Base-by-base conservation (phyloP, 2,329 filamentous ascomycete species). In the Remersonia thermophila region DNA sequence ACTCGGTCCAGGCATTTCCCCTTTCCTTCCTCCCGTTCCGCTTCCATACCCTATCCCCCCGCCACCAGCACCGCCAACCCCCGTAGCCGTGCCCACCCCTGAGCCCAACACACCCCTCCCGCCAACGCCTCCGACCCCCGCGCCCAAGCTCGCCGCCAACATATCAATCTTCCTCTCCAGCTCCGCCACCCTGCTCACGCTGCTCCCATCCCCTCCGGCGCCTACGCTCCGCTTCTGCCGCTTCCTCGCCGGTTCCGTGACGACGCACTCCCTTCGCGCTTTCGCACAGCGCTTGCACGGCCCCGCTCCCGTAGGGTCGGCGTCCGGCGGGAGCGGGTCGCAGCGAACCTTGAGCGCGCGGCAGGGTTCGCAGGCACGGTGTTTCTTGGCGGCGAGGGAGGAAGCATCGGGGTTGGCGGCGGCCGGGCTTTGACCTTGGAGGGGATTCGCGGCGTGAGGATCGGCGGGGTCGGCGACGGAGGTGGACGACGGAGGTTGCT, bases 101-200 rank as follows among this genome's bases (percentile, higher is more conserved):
- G 12, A 9, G 10, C 32, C 7, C 7, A 5, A 16, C 5, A 18
- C 7, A 20, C 6, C 34, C 34, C 26, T 28, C 30, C 12, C 20
- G n/a, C 39, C 39, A 37, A 9, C 11, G 32, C 12, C 32, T 23
- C 44, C 34, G 28, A 33, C 10, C 13, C 30, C 59, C 2, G 81
- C 75, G 31, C 84, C 78, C 45, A 94, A 55, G 26, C 77, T 85
- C 6, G 84, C 83, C 7, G 83, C 93, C 54, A 94, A 56, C 7
- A 81, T 83, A 62, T 94, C 85, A 45, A 94, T 89, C 63, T 93
- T 93, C 66, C 80, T 85, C 65, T 94, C 86, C 35, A 95, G 67
- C 63, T 94, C 86, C 7, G 85, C 81, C 10, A 95, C 86, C 35
- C 85, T 71, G 46, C 77, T 89, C 55, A 93, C 87, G 36, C 83